Base-by-base conservation (phyloP, 1,284 basidiomycete genomes). In the Testicularia cyperi region DNA sequence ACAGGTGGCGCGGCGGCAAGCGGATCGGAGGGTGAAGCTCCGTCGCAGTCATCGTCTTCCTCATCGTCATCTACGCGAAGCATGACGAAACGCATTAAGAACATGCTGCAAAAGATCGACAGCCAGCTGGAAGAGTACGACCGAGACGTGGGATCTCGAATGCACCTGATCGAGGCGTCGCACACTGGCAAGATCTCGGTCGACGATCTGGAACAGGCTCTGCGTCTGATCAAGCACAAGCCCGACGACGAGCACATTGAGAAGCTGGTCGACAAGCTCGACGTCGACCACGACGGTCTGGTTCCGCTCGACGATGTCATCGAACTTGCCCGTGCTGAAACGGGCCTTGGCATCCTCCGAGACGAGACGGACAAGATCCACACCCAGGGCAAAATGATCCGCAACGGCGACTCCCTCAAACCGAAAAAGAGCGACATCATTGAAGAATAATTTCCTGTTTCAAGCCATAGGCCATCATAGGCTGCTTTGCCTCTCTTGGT, bases 91-190 rank as follows among this genome's bases (percentile, higher is more conserved):
- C 87, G 90, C 35, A 92, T 99, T 77, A 87, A 91, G 48, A 83
- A 83, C 27, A 96, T 99, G 91, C 84, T 99, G 48, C 90, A 87
- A 68, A 94, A 94, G 82, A 88, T 99, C 77, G 94, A 99, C 80
- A 78, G 82, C 30, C 94, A 98, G 78, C 82, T 98, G 9, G 84
- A 89, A 68, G 91, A 87, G 58, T 98, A 97, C 79, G 94, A 98
- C 52, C 54, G 64, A 15, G 75, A 77, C 34, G 74, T 98, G 24
- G 95, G 94, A 27, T 87, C 83, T 55, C 88, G 88, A 24, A 82
- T 99, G 71, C 90, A 97, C 79, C 86, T 94, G 81, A 96, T 99
- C 71, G 87, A 91, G 58, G 86, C 88, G 26, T 90, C 94, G 72
- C 83, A 86, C 0, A 88, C 94, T 72, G 95, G 94, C 54, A 85